These are phyloP conservation scores for Knoxia roxburghii DNA, from an alignment of 257 asterid genomes.

Conservation along the genomic window DNA sequence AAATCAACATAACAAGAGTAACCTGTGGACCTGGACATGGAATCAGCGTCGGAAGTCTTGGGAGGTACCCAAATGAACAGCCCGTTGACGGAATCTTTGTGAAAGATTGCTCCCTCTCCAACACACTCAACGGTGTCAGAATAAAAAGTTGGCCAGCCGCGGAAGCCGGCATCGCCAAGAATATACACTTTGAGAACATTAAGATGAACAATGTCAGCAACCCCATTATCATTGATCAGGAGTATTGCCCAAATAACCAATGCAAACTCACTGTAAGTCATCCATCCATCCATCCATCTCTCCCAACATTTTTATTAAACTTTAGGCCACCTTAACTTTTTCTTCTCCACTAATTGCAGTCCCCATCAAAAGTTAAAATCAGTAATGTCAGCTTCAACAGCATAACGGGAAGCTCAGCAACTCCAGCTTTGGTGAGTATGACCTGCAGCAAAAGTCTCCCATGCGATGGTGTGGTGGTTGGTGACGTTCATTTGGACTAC, in stretches of 20 bases:
- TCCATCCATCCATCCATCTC: too few species aligned
- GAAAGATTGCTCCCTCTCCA: constrained; percentile 9
- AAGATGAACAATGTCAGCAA: constrained; percentile 20
- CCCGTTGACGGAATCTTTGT: constrained; percentile 22
- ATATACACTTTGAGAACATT: constrained; percentile 22
- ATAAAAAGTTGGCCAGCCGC: constrained; percentile 24
- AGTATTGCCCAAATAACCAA: constrained; percentile 18
- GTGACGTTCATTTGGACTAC: constrained; percentile 37
- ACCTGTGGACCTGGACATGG: constrained; percentile 34
- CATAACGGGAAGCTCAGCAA: constrained; percentile 35
- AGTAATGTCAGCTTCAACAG: constrained; percentile 19
- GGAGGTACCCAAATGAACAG: constrained; percentile 10
- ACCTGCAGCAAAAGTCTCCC: constrained; percentile 41
- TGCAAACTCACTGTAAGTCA: constrained; percentile 11
- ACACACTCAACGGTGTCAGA: constrained; percentile 18
- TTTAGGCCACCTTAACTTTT: too few species aligned
- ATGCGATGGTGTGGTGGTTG: constrained; percentile 35
- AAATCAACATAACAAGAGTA: constrained; percentile 10
- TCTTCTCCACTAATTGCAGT: too few species aligned
- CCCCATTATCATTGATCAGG: constrained; percentile 26
- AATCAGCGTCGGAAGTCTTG: constrained; percentile 26
- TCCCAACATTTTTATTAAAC: too few species aligned
- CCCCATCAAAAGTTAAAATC: constrained; percentile 25
- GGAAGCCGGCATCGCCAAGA: neutral
- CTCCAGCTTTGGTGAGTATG: constrained; percentile 22